These are phyloP conservation scores for Eutrema salsugineum DNA, from an alignment of 441 rosid genomes.

Conservation along the genomic window DNA sequence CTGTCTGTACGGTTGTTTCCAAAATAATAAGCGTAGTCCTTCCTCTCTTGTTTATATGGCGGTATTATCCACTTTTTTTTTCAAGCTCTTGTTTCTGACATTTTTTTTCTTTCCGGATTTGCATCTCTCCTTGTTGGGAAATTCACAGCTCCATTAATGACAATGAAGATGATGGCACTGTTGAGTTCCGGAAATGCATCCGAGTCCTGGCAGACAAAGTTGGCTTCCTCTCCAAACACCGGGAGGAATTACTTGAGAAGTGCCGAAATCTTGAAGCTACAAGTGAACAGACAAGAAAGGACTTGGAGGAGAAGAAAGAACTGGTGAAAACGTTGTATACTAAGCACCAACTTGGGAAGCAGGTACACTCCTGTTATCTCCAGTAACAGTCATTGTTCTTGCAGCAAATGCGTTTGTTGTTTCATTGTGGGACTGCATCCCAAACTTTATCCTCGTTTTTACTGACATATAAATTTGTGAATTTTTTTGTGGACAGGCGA, in stretches of 20 bases:
- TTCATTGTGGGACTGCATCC: background rate
- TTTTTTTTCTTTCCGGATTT: slow-evolving; percentile 6
- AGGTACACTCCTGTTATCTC: slow-evolving; percentile 49
- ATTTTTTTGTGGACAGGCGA: slow-evolving; percentile 55
- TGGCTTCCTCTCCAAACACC: slow-evolving; percentile 65
- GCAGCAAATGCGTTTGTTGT: background rate
- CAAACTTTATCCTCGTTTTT: background rate
- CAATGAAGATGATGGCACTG: slow-evolving; percentile 68
- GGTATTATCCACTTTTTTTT: background rate
- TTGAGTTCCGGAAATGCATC: slow-evolving; percentile 75
- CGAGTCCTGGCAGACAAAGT: slow-evolving; percentile 78
- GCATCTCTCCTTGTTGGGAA: slow-evolving; percentile 18
- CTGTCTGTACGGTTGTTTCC: background rate
- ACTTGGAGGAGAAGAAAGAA: slow-evolving; percentile 77
- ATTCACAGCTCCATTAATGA: slow-evolving; percentile 65
- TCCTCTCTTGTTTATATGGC: background rate
- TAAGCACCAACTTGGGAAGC: slow-evolving; percentile 95
- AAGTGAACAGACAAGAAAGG: slow-evolving; percentile 75
- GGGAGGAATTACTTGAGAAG: slow-evolving; percentile 81
- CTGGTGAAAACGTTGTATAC: slow-evolving; percentile 62
- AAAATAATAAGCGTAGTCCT: background rate
- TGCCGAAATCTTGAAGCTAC: slow-evolving; percentile 60
- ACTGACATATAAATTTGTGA: background rate
- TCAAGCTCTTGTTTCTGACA: slow-evolving; percentile 4
- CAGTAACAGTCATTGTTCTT: background rate